These are phyloP conservation scores for Amylostereum areolatum DNA, from an alignment of 1,284 basidiomycete genomes.

Conservation along the genomic window DNA sequence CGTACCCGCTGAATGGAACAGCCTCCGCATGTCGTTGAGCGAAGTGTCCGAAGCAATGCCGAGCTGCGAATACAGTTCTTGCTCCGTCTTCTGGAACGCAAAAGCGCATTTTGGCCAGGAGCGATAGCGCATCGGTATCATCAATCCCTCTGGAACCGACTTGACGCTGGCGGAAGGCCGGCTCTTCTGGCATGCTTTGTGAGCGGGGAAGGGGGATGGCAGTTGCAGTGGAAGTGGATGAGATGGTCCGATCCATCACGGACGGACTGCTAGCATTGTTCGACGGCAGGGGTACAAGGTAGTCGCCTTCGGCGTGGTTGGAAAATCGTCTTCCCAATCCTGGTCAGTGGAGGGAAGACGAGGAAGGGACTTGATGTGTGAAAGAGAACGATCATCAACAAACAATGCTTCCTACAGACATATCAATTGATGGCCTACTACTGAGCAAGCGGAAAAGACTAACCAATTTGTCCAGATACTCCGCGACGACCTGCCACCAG, in stretches of 20 bases:
- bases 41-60: slow-evolving; percentile 34
- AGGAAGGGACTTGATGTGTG: slow-evolving; percentile 42
- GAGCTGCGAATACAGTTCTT: slow-evolving; percentile 49
- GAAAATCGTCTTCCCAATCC: no score
- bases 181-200: slow-evolving; percentile 9
- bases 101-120: slow-evolving; percentile 47
- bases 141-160: slow-evolving; percentile 15
- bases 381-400: slow-evolving; percentile 20
- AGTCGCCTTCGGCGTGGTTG: no score
- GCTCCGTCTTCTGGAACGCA: slow-evolving; percentile 54
- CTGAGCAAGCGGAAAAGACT: no score
- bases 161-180: slow-evolving; percentile 9
- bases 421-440: no score
- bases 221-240: slow-evolving; percentile 10
- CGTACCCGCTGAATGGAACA: slow-evolving; percentile 44
- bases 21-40: slow-evolving; percentile 59
- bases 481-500: slow-evolving; percentile 61
- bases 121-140: slow-evolving; percentile 25
- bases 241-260: slow-evolving; percentile 1
- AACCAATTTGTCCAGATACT: slow-evolving; percentile 56
- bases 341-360: slow-evolving; percentile 48
- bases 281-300: slow-evolving; percentile 8
- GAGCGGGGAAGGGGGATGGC: slow-evolving; percentile 13
- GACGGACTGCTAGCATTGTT: slow-evolving; percentile 1
- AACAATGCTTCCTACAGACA: slow-evolving; percentile 39